Conservation (phyloP, 495 filamentous ascomycete species). For the Physcia stellaris region DNA sequence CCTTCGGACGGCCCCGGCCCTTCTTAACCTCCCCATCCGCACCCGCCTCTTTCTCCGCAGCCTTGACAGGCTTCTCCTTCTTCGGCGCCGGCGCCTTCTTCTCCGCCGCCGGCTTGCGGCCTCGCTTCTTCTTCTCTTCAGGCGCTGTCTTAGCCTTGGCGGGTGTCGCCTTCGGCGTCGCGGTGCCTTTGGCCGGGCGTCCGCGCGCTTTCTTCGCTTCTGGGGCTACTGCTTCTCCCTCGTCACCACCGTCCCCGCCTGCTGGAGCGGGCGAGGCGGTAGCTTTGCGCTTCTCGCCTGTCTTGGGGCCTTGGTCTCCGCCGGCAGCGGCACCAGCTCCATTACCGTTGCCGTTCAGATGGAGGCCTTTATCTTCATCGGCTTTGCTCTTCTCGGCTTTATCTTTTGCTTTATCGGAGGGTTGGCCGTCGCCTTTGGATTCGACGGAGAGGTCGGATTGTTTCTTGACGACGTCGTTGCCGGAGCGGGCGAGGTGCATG, state of each 20-base stretch:
- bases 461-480: conserved; percentile 52
- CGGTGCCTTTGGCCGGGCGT: conserved; percentile 16
- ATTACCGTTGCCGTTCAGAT: too few species aligned
- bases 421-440: conserved; percentile 18
- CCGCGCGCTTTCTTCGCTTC: conserved; percentile 27
- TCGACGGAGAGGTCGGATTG: conserved; percentile 39
- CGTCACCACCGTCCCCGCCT: conserved; percentile 7
- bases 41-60: conserved; percentile 1
- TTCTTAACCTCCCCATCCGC: conserved; percentile 11
- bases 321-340: not conserved
- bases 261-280: conserved; percentile 9
- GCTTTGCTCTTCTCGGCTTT: conserved; percentile 8
- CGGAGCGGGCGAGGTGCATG: conserved; percentile 37
- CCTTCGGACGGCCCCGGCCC: conserved; percentile 25
- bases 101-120: conserved; percentile 5
- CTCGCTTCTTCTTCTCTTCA: conserved; percentile 10
- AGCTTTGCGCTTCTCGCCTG: conserved; percentile 21
- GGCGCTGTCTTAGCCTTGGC: conserved; percentile 20
- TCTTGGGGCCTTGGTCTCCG: conserved; percentile 1
- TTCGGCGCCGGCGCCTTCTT: conserved; percentile 8
- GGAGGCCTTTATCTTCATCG: too few species aligned
- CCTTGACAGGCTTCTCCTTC: conserved; percentile 9
- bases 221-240: conserved; percentile 6
- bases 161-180: conserved; percentile 1
- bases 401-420: conserved; percentile 13